Evolutionary conservation across 345 rosid genomes (phyloP), one percentile per base, ranked within the genome.

Genomic region (Citrus australasica): DNA sequence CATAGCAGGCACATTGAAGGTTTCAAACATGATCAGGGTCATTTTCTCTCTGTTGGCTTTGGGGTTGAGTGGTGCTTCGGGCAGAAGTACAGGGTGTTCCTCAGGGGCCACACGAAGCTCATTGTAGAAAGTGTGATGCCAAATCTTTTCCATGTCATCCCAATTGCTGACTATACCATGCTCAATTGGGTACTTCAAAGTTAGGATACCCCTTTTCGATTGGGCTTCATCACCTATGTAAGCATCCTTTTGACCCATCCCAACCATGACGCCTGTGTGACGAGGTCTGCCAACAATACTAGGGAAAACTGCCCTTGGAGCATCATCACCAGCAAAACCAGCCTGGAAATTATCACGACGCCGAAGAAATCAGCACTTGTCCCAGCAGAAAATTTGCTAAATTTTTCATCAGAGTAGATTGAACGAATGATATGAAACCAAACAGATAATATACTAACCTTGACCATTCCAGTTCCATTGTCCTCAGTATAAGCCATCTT

Each of bases 271-370:
- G 61, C 90, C 88, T 5, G 88, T 85, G 75, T 87, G 88, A 40
- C 86, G 84, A 25, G 90, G 88, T 69, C 90, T 71, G 51, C 90
- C 88, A 19, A 87, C 85, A 46, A 87, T 87, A 72, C 88, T 90
- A 6, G 91, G 93, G 80, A 90, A 90, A 27, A 88, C 91, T 67
- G 91, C 93, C 79, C 93, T 88, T 13, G 93, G 93, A 55, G 91
- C 93, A 84, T 90, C 93, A 82, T 90, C 93, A 42, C 93, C 93
- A 22, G 91, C 93, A 76, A 88, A 87, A 27, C 90, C 88, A 51
- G 90, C 90, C 40, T 64, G 68, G 38, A 64, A 32, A 32, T 30
- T 64, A 32, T 32, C 17, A 11, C 2, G 17, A 32, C 3, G 3
- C 40, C 40, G 19, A 64, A 32, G 68, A 64, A 35, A 64, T 64